Percentiles rank a stretch among this genome's conserved stretches.
Evolutionary conservation across 768 basidiomycete species (phyloP).

Genomic region (Macrolepiota albuminosa): DNA sequence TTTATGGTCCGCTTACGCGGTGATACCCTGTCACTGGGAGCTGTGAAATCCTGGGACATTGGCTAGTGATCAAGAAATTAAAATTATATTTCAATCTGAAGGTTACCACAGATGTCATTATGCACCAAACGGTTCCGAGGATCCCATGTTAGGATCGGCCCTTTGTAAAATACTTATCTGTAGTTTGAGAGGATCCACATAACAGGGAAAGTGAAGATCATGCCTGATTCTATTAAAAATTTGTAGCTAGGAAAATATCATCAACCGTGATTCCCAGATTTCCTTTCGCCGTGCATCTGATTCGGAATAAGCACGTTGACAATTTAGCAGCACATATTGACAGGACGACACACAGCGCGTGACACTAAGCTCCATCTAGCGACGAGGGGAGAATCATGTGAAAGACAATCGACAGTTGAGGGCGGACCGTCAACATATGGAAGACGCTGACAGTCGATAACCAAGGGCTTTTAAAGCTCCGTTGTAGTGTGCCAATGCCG

Average conservation of each 20-base stretch:
- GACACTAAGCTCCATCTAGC: not conserved
- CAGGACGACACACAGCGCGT: slow-evolving; percentile 3
- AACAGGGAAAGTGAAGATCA: not conserved
- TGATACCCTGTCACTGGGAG: slow-evolving; percentile 5
- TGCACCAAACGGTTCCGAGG: slow-evolving; percentile 17
- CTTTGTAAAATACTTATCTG: slow-evolving; percentile 13
- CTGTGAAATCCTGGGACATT: slow-evolving; percentile 9
- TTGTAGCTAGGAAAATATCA: not conserved
- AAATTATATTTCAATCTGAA: slow-evolving; percentile 2
- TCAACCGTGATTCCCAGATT: not conserved
- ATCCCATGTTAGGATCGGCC: slow-evolving; percentile 25
- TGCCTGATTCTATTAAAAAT: not conserved
- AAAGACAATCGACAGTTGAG: not conserved
- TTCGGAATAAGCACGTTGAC: not conserved
- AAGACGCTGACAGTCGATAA: slow-evolving; percentile 47
- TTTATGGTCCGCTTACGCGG: slow-evolving; percentile 9
- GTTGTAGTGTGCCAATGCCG: slow-evolving; percentile 63
- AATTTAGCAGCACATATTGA: not conserved
- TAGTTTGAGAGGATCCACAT: not conserved
- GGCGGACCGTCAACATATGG: slow-evolving; percentile 16
- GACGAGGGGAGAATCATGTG: not conserved
- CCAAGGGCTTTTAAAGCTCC: slow-evolving; percentile 52
- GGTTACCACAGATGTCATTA: slow-evolving; percentile 9
- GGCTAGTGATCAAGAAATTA: slow-evolving; percentile 1
- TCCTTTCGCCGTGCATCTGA: not conserved